Evolutionary conservation across 176 grass and related monocot genomes (phyloP).

Genomic region (Miscanthus lutarioriparius): DNA sequence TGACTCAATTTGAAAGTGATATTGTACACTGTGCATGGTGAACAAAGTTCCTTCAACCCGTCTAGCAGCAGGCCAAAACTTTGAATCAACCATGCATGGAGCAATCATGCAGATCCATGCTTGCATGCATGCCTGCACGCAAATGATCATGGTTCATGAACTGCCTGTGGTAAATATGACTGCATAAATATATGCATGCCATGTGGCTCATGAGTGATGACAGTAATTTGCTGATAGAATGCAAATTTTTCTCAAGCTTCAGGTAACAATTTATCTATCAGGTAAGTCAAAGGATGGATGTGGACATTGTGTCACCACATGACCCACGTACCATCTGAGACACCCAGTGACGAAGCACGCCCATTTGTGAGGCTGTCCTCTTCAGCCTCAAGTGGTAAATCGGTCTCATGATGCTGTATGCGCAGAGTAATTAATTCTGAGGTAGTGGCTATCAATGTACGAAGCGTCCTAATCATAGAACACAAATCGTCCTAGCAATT

Average conservation of each 20-base stretch:
- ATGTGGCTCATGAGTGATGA: not conserved
- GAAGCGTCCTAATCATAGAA: slow-evolving; percentile 7
- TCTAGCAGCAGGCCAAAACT: not conserved
- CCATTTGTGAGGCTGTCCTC: slow-evolving; percentile 10
- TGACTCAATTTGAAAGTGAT: not conserved
- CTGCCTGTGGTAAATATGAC: slow-evolving; percentile 14
- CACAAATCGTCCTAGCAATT: not conserved
- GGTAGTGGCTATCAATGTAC: not conserved
- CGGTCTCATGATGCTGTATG: not conserved
- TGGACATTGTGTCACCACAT: slow-evolving; percentile 45
- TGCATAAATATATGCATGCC: slow-evolving; percentile 4
- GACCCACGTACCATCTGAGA: slow-evolving; percentile 14
- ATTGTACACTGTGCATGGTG: not conserved
- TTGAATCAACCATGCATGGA: not conserved
- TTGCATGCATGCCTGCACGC: not conserved
- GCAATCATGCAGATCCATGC: slow-evolving; percentile 2
- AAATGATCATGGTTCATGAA: slow-evolving; percentile 1
- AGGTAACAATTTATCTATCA: not conserved
- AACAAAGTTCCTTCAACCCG: not conserved
- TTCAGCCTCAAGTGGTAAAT: not conserved
- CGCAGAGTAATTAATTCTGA: not conserved
- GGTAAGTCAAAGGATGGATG: slow-evolving; percentile 35
- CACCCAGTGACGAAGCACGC: slow-evolving; percentile 28
- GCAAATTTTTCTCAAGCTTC: not conserved
- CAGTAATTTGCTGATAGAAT: not conserved